Conservation (phyloP, 139 green algal genomes). For the Chlorella vulgaris region DNA sequence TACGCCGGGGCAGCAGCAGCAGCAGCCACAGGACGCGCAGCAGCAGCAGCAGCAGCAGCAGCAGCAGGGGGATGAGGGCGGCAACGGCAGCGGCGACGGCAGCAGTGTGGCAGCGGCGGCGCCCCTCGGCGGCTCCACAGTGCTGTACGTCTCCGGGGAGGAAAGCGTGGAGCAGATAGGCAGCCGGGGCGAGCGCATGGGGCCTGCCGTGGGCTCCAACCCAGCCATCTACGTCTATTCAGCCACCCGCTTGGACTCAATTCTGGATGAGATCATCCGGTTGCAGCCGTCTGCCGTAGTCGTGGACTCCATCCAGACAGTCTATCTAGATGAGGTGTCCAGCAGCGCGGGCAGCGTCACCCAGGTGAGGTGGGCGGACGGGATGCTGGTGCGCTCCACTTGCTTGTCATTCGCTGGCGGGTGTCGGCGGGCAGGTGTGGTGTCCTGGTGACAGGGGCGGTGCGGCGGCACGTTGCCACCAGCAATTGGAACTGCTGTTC, state of each 20-base stretch:
- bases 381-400: too few species aligned
- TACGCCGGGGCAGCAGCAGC: neutral
- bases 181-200: conserved; percentile 73
- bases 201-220: conserved; percentile 41
- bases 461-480: too few species aligned
- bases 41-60: conserved; percentile 3
- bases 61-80: conserved; percentile 13
- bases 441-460: too few species aligned
- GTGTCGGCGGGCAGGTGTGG: too few species aligned
- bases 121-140: conserved; percentile 22
- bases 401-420: too few species aligned
- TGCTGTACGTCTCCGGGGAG: conserved; percentile 86
- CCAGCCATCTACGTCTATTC: conserved; percentile 47
- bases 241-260: conserved; percentile 53
- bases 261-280: conserved; percentile 50
- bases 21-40: neutral
- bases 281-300: conserved; percentile 75
- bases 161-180: conserved; percentile 79
- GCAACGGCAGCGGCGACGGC: conserved; percentile 32
- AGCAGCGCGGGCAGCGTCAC: conserved; percentile 73
- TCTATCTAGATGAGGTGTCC: conserved; percentile 81
- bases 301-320: conserved; percentile 96
- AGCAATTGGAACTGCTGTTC: too few species aligned
- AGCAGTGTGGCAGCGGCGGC: neutral
- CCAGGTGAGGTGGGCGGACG: conserved; percentile 49